A percentile compares a stretch with the other conserved stretches of the same genome.
phyloP scores from a whole-genome alignment of 2,329 filamentous ascomycete genomes.

The Trichocomaceae sp. region DNA sequence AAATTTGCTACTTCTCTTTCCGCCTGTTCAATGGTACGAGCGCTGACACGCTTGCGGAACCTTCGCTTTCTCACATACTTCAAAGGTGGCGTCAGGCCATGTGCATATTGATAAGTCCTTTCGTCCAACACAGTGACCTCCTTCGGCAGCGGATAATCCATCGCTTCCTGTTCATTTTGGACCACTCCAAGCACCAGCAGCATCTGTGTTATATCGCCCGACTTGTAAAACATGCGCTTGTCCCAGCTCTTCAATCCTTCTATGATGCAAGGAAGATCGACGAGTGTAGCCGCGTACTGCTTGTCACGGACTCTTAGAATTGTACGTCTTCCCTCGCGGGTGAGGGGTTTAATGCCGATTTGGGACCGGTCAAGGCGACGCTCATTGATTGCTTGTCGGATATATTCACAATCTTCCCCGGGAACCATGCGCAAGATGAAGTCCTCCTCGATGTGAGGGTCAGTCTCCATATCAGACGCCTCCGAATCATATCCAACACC shows the following conservation, averaged over 20 bases:
- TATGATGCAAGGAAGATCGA: slow-evolving; percentile 79
- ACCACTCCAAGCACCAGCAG: slow-evolving; percentile 68
- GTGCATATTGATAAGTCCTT: slow-evolving; percentile 66
- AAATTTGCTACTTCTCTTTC: slow-evolving; percentile 72
- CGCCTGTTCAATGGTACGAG: slow-evolving; percentile 77
- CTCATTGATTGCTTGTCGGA: slow-evolving; percentile 68
- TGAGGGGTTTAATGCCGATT: slow-evolving; percentile 71
- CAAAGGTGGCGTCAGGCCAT: slow-evolving; percentile 83
- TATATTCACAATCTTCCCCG: slow-evolving; percentile 76
- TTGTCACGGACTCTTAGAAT: slow-evolving; percentile 63
- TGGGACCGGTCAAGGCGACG: slow-evolving; percentile 75
- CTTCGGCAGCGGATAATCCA: slow-evolving; percentile 59
- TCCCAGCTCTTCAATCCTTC: slow-evolving; percentile 95
- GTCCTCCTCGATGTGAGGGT: slow-evolving; percentile 83
- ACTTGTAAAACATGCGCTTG: slow-evolving; percentile 79
- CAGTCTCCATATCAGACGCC: slow-evolving; percentile 78
- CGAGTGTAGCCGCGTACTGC: slow-evolving; percentile 68
- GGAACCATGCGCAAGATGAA: slow-evolving; percentile 84
- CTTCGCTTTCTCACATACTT: slow-evolving; percentile 74
- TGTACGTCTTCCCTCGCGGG: slow-evolving; percentile 62
- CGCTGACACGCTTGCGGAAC: slow-evolving; percentile 74
- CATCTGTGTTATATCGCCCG: slow-evolving; percentile 84
- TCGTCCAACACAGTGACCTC: slow-evolving; percentile 56
- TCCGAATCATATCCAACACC: slow-evolving; percentile 97
- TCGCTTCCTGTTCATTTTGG: slow-evolving; percentile 58